A percentile compares a stretch with the other conserved stretches of the same genome.
These are phyloP conservation scores for Petasospora fabianii DNA, from an alignment of 1,139 yeast species.

Conservation along the genomic window DNA sequence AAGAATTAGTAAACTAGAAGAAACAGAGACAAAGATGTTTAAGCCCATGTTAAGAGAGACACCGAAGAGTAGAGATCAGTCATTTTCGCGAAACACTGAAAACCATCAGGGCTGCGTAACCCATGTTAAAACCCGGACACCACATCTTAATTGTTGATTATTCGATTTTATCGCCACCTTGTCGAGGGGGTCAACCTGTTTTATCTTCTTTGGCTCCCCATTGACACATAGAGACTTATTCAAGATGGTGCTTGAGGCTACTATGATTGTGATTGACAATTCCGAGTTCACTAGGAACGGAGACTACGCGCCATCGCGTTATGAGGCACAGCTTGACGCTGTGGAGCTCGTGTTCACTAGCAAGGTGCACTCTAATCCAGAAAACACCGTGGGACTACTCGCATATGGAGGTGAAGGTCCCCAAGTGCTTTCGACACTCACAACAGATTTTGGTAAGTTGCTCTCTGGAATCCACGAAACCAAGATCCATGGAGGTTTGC, in stretches of 20 bases:
- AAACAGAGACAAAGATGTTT: neutral
- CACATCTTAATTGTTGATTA: neutral
- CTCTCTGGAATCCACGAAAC: slow-evolving; percentile 86
- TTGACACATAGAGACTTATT: too few species aligned
- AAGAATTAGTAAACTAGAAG: neutral
- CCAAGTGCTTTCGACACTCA: slow-evolving; percentile 80
- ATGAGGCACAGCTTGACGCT: slow-evolving; percentile 92
- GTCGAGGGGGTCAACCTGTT: too few species aligned
- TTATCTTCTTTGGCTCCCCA: too few species aligned
- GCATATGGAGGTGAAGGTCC: slow-evolving; percentile 87
- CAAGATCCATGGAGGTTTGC: slow-evolving; percentile 63
- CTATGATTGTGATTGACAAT: slow-evolving; percentile 92
- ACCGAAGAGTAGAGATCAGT: neutral
- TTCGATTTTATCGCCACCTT: slow-evolving; percentile 1
- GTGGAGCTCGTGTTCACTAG: slow-evolving; percentile 84
- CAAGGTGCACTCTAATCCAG: slow-evolving; percentile 87
- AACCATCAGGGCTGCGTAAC: too few species aligned
- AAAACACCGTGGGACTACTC: slow-evolving; percentile 86
- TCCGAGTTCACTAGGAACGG: slow-evolving; percentile 96
- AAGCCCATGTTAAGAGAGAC: neutral
- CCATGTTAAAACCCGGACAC: slow-evolving; percentile 3
- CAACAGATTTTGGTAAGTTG: slow-evolving; percentile 84
- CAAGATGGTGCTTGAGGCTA: slow-evolving; percentile 88
- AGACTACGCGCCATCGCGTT: slow-evolving; percentile 84
- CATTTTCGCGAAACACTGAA: neutral